phyloP scores from a whole-genome alignment of 176 grass and related monocot species.

The Paspalum vaginatum region DNA sequence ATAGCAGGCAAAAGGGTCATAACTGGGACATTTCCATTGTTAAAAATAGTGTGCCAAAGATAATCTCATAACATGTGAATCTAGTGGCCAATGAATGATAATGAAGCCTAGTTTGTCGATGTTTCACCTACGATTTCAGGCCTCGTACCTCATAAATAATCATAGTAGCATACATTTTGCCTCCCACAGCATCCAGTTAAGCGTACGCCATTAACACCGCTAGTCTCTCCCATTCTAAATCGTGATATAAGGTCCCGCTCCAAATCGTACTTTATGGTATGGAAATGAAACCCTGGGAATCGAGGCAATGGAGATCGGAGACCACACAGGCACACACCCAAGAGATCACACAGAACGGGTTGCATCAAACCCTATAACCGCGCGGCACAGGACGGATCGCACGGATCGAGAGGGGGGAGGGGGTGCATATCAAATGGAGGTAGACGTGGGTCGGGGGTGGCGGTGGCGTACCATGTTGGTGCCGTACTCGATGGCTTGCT shows the following conservation, averaged over 20 bases:
- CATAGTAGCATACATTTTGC: conserved; percentile 5
- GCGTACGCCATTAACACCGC: neutral
- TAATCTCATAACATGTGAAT: neutral
- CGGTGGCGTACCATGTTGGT: conserved; percentile 79
- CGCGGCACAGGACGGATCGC: neutral
- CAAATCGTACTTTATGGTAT: too few relatives aligned
- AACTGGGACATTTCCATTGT: neutral
- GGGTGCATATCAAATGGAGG: neutral
- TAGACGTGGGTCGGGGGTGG: neutral
- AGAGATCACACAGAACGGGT: neutral
- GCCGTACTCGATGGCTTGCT: conserved; percentile 99
- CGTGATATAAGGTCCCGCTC: neutral
- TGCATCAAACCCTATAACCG: conserved; percentile 37
- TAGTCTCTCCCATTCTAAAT: neutral
- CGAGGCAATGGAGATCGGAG: conserved; percentile 36
- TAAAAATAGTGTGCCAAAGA: neutral
- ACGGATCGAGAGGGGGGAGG: conserved; percentile 2
- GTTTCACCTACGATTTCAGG: neutral
- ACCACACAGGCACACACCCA: neutral
- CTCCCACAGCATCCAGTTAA: neutral
- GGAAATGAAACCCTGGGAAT: neutral
- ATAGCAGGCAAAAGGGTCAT: neutral
- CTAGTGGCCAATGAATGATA: neutral
- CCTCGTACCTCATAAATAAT: neutral
- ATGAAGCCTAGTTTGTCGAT: neutral